Percentiles rank a stretch among this genome's conserved stretches.
phyloP scores from a whole-genome alignment of 176 grass and related monocot genomes.

The Juncus effusus region DNA sequence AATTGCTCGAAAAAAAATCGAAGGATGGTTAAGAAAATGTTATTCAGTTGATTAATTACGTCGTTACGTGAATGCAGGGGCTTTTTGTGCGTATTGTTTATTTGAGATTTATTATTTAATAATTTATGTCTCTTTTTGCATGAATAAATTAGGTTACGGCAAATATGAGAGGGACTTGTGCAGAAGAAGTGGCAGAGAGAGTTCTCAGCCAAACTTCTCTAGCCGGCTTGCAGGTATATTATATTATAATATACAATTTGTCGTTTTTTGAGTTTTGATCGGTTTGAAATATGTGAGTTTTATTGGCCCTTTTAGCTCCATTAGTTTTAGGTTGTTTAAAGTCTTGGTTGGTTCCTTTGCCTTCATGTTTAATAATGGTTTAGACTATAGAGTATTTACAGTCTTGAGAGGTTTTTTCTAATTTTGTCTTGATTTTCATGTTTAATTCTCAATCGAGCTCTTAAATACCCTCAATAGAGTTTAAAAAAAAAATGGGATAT shows the following conservation, averaged over 20 bases:
- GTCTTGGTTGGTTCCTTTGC: neutral
- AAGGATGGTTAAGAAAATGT: too few species aligned
- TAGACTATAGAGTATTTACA: neutral
- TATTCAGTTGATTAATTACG: too few species aligned
- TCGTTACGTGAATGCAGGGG: too few species aligned
- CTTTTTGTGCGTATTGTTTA: too few species aligned
- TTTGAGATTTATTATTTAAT: too few species aligned
- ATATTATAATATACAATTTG: neutral
- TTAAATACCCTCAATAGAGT: too few species aligned
- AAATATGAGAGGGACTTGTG: constrained; percentile 89
- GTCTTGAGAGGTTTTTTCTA: neutral
- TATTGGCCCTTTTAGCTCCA: neutral
- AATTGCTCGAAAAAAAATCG: neutral
- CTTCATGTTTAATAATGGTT: neutral
- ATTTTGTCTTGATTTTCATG: too few species aligned
- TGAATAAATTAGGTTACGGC: constrained; percentile 51
- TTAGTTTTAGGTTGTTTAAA: neutral
- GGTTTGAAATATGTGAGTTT: neutral
- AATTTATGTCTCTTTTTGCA: too few species aligned
- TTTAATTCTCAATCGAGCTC: too few species aligned
- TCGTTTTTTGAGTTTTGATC: neutral
- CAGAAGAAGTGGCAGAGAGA: constrained; percentile 84
- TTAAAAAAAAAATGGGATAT: too few species aligned
- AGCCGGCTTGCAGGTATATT: constrained; percentile 72
- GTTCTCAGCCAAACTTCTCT: constrained; percentile 79